Evolutionary conservation across 2,329 filamentous ascomycete genomes (phyloP), one percentile per base, ranked within the genome.

Genomic region (Coniochaeta sp.): DNA sequence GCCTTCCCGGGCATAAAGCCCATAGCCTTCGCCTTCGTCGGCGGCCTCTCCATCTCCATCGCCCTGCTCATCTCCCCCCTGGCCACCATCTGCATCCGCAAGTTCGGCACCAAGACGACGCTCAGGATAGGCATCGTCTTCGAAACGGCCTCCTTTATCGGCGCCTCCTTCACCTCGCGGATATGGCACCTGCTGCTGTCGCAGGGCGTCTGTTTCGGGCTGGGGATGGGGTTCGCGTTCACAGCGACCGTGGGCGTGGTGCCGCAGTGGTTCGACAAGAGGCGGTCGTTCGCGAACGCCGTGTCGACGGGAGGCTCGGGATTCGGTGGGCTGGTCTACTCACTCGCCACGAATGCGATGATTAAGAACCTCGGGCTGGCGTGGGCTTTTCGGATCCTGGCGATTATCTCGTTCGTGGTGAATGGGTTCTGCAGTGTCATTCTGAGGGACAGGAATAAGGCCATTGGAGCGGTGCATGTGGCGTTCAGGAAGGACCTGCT

Each of bases 121-220:
- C 75, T 92, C 20, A 73, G 84, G 33, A 67, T 85, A 14, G 88
- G 88, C 12, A 76, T 83, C 2, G 64, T 81, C 1, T 70, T 91
- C 46, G 80, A 89, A 64, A 76, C 82, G 0, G 68, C 73, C 8
- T 83, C 81, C 20, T 77, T 91, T 54, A 78, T 91, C 42, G 81
- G 80, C 1, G 87, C 88, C 7, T 86, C 82, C 13, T 91, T 90
- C 59, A 79, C 85, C 0, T 71, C 64, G 14, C 62, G 80, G 52
- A 83, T 89, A 52, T 91, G 87, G 85, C 87, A 92, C 31, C 74
- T 94, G 1, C 83, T 91, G 52, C 75, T 92, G 0, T 80, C 77
- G 6, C 89, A 92, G 63, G 89, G 89, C 4, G 62, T 91, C 3
- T 80, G 83, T 51, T 91, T 92, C 56, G 89, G 89, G n/a, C 65